Percentiles rank a stretch among this genome's conserved stretches.
phyloP scores from a whole-genome alignment of 805 yeast genomes.

The Kodamaea jinghongensis region DNA sequence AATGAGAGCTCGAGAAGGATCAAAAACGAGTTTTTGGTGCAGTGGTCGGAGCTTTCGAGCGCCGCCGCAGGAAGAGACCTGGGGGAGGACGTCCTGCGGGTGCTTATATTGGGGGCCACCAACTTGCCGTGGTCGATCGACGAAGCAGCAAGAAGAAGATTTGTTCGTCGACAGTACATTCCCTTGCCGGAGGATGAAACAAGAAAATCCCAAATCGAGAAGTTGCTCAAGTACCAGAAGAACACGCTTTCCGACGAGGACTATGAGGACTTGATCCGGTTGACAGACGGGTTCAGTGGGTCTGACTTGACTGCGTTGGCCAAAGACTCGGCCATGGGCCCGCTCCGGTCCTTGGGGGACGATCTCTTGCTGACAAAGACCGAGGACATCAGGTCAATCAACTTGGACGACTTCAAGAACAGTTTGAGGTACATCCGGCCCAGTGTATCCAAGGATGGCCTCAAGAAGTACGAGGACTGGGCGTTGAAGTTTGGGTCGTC shows the following conservation, averaged over 20 bases:
- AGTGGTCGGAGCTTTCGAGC: conserved; percentile 89
- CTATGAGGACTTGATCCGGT: conserved; percentile 51
- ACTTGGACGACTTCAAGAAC: conserved; percentile 65
- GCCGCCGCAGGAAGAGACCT: conserved; percentile 73
- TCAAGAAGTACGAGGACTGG: conserved; percentile 84
- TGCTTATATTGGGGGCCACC: conserved; percentile 89
- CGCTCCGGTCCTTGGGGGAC: conserved; percentile 86
- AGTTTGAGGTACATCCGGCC: conserved; percentile 82
- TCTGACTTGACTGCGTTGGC: conserved; percentile 91
- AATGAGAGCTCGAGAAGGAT: conserved; percentile 87
- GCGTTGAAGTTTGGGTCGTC: conserved; percentile 82
- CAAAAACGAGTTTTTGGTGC: conserved; percentile 89
- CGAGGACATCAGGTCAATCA: conserved; percentile 74
- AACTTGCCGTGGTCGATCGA: conserved; percentile 97
- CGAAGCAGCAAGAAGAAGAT: conserved; percentile 93
- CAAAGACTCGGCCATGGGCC: conserved; percentile 98
- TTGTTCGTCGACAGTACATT: conserved; percentile 87
- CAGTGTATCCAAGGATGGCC: conserved; percentile 81
- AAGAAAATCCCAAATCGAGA: conserved; percentile 64
- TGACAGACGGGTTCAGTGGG: conserved; percentile 87
- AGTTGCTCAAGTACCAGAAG: conserved; percentile 67
- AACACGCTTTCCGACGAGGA: conserved; percentile 67
- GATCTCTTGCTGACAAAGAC: conserved; percentile 65
- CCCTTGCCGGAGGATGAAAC: conserved; percentile 91
- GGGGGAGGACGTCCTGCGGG: conserved; percentile 49